These are phyloP conservation scores for Cyclotella kingstonii DNA, from an alignment of 108 stramenopile species.

Conservation along the genomic window DNA sequence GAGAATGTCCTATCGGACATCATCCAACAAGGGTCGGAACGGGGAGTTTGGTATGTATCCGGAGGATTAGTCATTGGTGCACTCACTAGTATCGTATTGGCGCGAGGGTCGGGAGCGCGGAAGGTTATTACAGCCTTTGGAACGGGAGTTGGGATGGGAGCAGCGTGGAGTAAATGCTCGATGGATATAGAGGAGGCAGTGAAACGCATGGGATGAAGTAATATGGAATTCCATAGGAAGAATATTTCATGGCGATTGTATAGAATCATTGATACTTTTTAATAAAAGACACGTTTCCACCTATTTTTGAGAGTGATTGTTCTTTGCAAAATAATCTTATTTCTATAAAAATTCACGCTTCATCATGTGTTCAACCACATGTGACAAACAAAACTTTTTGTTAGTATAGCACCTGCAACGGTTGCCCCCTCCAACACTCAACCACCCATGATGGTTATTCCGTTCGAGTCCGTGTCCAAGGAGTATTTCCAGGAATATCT, in stretches of 20 bases:
- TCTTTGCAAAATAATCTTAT: no score
- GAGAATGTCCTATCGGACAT: slow-evolving; percentile 44
- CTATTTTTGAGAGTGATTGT: no score
- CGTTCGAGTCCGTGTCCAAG: slow-evolving; percentile 45
- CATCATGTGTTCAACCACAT: no score
- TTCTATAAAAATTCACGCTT: no score
- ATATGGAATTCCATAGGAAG: no score
- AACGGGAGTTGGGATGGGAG: slow-evolving; percentile 43
- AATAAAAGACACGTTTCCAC: no score
- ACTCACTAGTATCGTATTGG: slow-evolving; percentile 48
- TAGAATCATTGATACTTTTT: no score
- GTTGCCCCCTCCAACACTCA: neutral
- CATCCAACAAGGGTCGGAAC: slow-evolving; percentile 44
- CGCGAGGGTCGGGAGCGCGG: slow-evolving; percentile 42
- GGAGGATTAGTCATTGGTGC: slow-evolving; percentile 46
- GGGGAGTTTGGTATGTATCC: slow-evolving; percentile 39
- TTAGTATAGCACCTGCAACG: neutral
- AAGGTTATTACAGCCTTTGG: slow-evolving; percentile 51
- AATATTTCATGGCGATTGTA: no score
- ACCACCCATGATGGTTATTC: neutral
- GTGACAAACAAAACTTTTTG: no score
- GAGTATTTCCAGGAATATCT: slow-evolving; percentile 64
- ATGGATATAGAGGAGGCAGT: slow-evolving; percentile 52
- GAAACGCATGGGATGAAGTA: slow-evolving; percentile 30
- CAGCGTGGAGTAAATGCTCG: slow-evolving; percentile 49